Evolutionary conservation across 2,329 filamentous ascomycete genomes (phyloP).

Genomic region (Hypomyces rosellus): DNA sequence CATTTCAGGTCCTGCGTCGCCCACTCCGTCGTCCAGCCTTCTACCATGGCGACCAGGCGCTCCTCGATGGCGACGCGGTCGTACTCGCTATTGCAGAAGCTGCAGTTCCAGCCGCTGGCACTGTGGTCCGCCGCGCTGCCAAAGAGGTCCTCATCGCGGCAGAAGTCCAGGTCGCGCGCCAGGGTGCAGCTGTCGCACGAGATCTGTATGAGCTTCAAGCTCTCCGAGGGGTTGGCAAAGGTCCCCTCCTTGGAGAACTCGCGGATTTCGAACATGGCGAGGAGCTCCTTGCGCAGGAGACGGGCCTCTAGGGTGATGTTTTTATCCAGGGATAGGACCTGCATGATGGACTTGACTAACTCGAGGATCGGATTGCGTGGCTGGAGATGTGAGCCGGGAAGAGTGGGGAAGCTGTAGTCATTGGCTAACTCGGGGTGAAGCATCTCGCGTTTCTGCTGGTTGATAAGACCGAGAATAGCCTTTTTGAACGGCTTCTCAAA

Average conservation of each 20-base stretch:
- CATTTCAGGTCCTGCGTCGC: conserved; percentile 87
- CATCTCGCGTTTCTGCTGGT: conserved; percentile 80
- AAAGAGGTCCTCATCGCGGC: conserved; percentile 77
- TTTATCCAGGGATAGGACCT: conserved; percentile 85
- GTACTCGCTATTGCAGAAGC: conserved; percentile 68
- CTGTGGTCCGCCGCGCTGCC: conserved; percentile 13
- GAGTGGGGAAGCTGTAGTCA: conserved; percentile 78
- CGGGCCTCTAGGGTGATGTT: conserved; percentile 84
- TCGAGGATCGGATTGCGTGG: conserved; percentile 70
- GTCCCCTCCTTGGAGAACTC: conserved; percentile 87
- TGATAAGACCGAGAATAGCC: conserved; percentile 74
- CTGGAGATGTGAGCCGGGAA: conserved; percentile 62
- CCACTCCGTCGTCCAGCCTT: conserved; percentile 73
- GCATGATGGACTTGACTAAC: conserved; percentile 87
- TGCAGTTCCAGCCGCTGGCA: conserved; percentile 62
- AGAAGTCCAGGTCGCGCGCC: conserved; percentile 83
- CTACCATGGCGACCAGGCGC: conserved; percentile 67
- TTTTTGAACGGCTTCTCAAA: conserved; percentile 90
- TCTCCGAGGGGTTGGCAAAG: conserved; percentile 79
- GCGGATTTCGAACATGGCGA: conserved; percentile 85
- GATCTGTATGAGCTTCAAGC: conserved; percentile 65
- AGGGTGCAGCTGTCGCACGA: conserved; percentile 89
- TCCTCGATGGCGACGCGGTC: conserved; percentile 81
- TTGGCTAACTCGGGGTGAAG: conserved; percentile 79
- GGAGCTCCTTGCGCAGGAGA: conserved; percentile 79